Percentiles rank a stretch among this genome's conserved stretches.
Conservation (phyloP, 805 yeast genomes). For the Lipomyces orientalis region DNA sequence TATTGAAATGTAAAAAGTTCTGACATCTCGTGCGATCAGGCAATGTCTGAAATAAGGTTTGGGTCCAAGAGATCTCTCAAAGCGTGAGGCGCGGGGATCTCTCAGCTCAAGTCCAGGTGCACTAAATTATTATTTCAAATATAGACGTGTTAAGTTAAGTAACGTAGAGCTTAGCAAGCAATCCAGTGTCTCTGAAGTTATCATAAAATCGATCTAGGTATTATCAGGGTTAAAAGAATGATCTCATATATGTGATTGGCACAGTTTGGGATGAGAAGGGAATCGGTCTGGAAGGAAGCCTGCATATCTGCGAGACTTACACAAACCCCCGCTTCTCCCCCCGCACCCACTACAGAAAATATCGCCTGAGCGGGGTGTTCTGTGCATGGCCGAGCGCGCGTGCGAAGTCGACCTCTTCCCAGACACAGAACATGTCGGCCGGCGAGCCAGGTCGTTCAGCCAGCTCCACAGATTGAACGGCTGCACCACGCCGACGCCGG, state of each 20-base stretch:
- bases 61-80: background rate
- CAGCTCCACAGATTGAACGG: background rate
- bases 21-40: background rate
- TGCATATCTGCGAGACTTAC: background rate
- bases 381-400: background rate
- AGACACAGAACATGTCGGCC: background rate
- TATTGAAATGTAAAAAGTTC: background rate
- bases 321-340: constrained; percentile 1
- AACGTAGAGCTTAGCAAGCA: background rate
- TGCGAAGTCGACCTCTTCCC: background rate
- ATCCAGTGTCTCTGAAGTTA: background rate
- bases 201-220: background rate
- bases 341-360: background rate
- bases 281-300: background rate
- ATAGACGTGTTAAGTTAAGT: background rate
- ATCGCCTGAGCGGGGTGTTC: background rate
- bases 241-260: background rate
- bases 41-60: background rate
- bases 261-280: background rate
- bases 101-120: background rate
- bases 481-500: background rate
- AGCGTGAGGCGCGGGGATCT: background rate
- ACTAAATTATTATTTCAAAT: background rate
- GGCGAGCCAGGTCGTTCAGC: constrained; percentile 1
- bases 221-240: background rate